Evolutionary conservation across 169 alveolate genomes (phyloP), one percentile per base, ranked within the genome.

Genomic region (Eimeria necatrix): DNA sequence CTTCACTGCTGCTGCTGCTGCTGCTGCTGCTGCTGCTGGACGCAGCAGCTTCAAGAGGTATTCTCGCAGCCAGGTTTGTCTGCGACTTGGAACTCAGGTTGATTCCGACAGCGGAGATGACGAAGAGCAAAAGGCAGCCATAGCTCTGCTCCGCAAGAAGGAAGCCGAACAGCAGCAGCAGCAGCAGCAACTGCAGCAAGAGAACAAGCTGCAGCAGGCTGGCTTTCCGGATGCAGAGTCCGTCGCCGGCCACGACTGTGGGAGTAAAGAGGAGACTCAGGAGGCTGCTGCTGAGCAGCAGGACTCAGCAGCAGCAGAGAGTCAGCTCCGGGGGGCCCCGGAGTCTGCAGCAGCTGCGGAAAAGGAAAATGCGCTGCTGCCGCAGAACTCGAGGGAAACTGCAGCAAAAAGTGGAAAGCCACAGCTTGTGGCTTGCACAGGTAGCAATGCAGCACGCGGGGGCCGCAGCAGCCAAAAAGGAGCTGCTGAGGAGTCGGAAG

Each of bases 61-160:
- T 64, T 64, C 0, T 9, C 22, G 22, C 74, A 64, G 18, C 46
- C 4, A 64, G 18, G 74, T 41, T 22, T 73, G 83, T 48, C 2
- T 73, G 83, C 83, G 46, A n/a, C 4, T 16, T 20, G 24, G 3
- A 6, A 7, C 48, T 26, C 88, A 78, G 88, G 14, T 78, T 48
- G 88, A 78, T 14, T 78, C 88, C 41, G 88, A 78, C 88, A 78
- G 88, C 88, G 88, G 88, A 51, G 88, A 78, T 48, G 88, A 78
- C 64, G 88, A 46, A 51, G 88, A 51, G 88, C 88, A 78, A 64
- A 60, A 64, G 18, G 68, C 60, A 6, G 88, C 88, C 20, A 78
- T 78, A 3, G 60, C 88, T 18, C 46, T 18, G 4, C 6, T 51
- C 46, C 88, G 88, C 9, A 18, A 14, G 68, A 78, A 18, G 32